A percentile compares a stretch with the other conserved stretches of the same genome.
Conservation (phyloP, 73 alveolate species). For the Loxodes magnus region DNA sequence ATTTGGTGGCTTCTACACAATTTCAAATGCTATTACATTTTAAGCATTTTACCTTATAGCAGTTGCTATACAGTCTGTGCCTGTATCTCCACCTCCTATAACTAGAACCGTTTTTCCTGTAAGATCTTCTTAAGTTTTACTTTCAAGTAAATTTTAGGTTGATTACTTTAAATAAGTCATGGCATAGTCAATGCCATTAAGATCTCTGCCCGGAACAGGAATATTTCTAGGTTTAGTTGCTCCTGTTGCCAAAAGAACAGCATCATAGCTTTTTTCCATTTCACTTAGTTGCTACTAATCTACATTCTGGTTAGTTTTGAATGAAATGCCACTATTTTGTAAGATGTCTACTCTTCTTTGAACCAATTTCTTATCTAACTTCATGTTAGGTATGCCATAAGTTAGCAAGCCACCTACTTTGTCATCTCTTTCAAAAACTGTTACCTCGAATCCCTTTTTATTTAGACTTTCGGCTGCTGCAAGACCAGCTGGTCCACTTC, state of each 20-base stretch:
- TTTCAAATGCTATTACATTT: constrained; percentile 11
- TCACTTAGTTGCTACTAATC: too few species aligned
- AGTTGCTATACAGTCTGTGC: constrained; percentile 29
- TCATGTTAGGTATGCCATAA: constrained; percentile 34
- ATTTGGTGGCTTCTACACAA: constrained; percentile 18
- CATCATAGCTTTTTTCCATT: too few species aligned
- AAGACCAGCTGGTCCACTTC: constrained; percentile 20
- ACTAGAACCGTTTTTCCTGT: constrained; percentile 27
- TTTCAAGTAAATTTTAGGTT: too few species aligned
- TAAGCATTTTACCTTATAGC: constrained; percentile 26
- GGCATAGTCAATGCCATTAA: constrained; percentile 21
- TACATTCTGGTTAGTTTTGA: too few species aligned
- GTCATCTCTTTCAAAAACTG: constrained; percentile 25
- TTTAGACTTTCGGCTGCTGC: constrained; percentile 33
- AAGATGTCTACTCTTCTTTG: constrained; percentile 7
- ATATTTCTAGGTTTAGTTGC: neutral
- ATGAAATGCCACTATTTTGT: too few species aligned
- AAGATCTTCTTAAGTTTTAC: constrained; percentile 14
- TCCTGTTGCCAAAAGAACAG: constrained; percentile 21
- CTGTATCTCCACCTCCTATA: constrained; percentile 34
- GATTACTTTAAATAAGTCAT: constrained; percentile 18
- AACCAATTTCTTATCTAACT: constrained; percentile 28
- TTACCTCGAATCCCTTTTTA: constrained; percentile 26
- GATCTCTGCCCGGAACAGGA: constrained; percentile 22
- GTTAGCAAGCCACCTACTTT: constrained; percentile 23